Conservation (phyloP, 2,329 filamentous ascomycete genomes). For the Tolypocladium endophyticum region DNA sequence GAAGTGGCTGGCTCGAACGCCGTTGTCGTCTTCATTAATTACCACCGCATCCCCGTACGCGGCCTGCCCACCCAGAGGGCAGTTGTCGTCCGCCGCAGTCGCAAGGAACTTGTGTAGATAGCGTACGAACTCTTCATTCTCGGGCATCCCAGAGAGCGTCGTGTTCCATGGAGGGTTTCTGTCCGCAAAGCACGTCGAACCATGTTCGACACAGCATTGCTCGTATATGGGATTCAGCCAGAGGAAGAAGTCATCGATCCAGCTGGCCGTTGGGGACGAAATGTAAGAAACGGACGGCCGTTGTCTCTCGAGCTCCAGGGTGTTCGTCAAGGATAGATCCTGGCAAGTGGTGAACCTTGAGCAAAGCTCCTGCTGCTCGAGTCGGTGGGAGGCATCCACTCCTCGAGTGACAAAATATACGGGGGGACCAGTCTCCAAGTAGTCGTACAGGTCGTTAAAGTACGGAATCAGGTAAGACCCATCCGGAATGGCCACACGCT, state of each 20-base stretch:
- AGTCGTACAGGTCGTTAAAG: conserved; percentile 91
- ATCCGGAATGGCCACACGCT: conserved; percentile 85
- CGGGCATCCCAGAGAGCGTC: conserved; percentile 81
- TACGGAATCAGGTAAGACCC: conserved; percentile 93
- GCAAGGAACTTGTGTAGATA: conserved; percentile 78
- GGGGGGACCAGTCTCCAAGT: conserved; percentile 83
- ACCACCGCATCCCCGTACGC: conserved; percentile 80
- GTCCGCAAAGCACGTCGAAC: conserved; percentile 66
- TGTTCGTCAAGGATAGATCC: conserved; percentile 71
- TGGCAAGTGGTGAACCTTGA: conserved; percentile 86
- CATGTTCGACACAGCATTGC: conserved; percentile 59
- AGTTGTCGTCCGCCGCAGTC: conserved; percentile 70
- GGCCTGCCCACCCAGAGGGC: conserved; percentile 79
- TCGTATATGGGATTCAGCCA: conserved; percentile 86
- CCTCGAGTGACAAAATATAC: conserved; percentile 90
- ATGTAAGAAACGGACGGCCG: conserved; percentile 81
- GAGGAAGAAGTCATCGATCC: conserved; percentile 92
- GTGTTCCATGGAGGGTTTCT: conserved; percentile 80
- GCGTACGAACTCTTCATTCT: conserved; percentile 79
- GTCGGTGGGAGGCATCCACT: conserved; percentile 65
- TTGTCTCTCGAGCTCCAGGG: conserved; percentile 90
- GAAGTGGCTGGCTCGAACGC: conserved; percentile 80
- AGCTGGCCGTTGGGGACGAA: conserved; percentile 78
- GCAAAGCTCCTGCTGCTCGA: conserved; percentile 77
- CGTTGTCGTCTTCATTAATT: conserved; percentile 55